phyloP scores from a whole-genome alignment of 306 rosid species.

The Potentilla sterilis region DNA sequence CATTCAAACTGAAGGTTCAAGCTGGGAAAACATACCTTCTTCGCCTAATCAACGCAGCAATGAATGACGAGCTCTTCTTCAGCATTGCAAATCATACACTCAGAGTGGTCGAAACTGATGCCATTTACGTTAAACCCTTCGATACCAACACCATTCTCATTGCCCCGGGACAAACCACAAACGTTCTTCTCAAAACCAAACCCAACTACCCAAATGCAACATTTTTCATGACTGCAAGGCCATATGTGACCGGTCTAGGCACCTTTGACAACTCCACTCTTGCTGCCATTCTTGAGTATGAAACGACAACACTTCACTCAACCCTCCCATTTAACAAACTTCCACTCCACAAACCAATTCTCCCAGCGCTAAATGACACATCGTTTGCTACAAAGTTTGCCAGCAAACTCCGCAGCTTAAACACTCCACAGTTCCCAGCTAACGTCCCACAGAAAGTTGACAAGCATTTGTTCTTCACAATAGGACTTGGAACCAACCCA shows the following conservation, averaged over 20 bases:
- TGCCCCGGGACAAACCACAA: conserved; percentile 67
- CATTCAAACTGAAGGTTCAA: conserved; percentile 55
- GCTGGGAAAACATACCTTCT: conserved; percentile 56
- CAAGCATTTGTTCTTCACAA: conserved; percentile 52
- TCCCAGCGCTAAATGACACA: conserved; percentile 64
- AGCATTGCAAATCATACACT: conserved; percentile 68
- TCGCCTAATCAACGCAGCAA: conserved; percentile 64
- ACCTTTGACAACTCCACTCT: conserved; percentile 76
- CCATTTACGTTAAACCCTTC: conserved; percentile 61
- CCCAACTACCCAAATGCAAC: conserved; percentile 49
- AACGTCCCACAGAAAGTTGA: conserved; percentile 58
- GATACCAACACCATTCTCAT: conserved; percentile 45
- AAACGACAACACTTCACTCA: conserved; percentile 22
- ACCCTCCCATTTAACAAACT: conserved; percentile 31
- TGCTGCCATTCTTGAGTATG: conserved; percentile 54
- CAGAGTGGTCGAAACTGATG: conserved; percentile 55
- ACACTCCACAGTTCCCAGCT: conserved; percentile 48
- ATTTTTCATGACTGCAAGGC: conserved; percentile 56
- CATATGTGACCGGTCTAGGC: conserved; percentile 3
- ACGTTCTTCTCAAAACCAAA: conserved; percentile 56
- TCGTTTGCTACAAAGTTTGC: conserved; percentile 44
- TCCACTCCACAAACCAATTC: conserved; percentile 40
- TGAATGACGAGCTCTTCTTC: conserved; percentile 61
- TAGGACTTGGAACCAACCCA: conserved; percentile 62
- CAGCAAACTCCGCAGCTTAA: conserved; percentile 47